Evolutionary conservation across 2,329 filamentous ascomycete species (phyloP), one percentile per base, ranked within the genome.

Genomic region (Chaetomium strumarium): DNA sequence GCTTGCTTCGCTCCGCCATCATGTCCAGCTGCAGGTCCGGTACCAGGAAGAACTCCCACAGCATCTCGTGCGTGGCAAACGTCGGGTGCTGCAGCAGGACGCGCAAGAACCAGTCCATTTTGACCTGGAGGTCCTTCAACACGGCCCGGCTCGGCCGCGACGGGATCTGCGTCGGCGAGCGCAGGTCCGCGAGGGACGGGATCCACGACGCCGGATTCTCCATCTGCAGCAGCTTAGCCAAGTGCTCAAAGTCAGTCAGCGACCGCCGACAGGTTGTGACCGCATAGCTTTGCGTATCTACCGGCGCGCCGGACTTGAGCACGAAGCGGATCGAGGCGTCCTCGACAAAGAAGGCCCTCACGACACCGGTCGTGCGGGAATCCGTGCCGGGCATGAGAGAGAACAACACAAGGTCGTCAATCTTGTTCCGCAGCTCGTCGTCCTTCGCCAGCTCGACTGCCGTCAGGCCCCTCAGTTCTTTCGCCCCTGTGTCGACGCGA

Each of bases 31-130:
- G 89, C 46, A 99, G 82, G 61, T 99, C 93, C 1, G 93, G 93
- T 12, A 99, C 91, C 0, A 99, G 78, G 70, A 99, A 96, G 71
- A 99, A 99, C 63, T 99, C 93, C 95, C 93, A 99, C 2, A 99
- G 78, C 79, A 97, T 90, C 72, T 99, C 93, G 65, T 99, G 95
- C 0, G 89, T 96, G 0, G 90, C 81, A 66, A 99, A 96, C 0
- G 93, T 97, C 3, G 92, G 87, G 64, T 99, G 93, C 9, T 81
- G 78, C 24, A 99, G 77, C 58, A 99, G 78, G 16, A 90, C 89
- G 59, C 88, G 89, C 61, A 99, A 73, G 63, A 97, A 96, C 60
- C 83, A 86, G 68, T 99, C 90, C 17, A 96, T 82, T 14, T 86
- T 83, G 41, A 90, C 74, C 66, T 99, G 95, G 47, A 91, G 86